phyloP scores from a whole-genome alignment of 2,329 filamentous ascomycete genomes.

The Colletotrichum siamense region DNA sequence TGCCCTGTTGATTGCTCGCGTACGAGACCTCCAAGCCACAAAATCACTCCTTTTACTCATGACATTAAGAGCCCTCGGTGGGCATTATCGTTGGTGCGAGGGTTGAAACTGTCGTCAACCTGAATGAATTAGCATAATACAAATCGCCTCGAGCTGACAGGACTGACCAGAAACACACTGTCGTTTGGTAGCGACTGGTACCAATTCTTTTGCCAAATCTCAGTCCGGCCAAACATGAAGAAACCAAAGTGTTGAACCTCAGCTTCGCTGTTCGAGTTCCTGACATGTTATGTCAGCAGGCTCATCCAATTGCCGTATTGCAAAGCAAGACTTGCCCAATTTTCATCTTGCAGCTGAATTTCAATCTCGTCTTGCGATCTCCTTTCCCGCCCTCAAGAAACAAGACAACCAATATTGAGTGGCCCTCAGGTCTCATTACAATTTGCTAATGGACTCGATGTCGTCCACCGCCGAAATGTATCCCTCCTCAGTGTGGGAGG shows the following conservation, averaged over 20 bases:
- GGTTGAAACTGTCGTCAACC: background rate
- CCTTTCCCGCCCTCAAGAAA: background rate
- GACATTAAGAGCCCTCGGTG: background rate
- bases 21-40: conserved; percentile 11
- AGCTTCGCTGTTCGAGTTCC: background rate
- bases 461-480: background rate
- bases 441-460: background rate
- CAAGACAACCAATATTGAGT: background rate
- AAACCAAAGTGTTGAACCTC: background rate
- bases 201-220: background rate
- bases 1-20: background rate
- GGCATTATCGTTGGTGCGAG: background rate
- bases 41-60: background rate
- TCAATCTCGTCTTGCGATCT: background rate
- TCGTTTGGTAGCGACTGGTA: background rate
- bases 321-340: background rate
- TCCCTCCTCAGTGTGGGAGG: background rate
- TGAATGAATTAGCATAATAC: background rate
- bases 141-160: background rate
- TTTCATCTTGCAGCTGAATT: background rate
- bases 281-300: background rate
- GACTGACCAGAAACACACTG: background rate
- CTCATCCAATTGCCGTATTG: background rate
- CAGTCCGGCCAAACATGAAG: background rate
- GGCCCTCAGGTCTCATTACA: background rate